These are phyloP conservation scores for Aspergillus versicolor DNA, from an alignment of 2,329 filamentous ascomycete species.

Conservation along the genomic window DNA sequence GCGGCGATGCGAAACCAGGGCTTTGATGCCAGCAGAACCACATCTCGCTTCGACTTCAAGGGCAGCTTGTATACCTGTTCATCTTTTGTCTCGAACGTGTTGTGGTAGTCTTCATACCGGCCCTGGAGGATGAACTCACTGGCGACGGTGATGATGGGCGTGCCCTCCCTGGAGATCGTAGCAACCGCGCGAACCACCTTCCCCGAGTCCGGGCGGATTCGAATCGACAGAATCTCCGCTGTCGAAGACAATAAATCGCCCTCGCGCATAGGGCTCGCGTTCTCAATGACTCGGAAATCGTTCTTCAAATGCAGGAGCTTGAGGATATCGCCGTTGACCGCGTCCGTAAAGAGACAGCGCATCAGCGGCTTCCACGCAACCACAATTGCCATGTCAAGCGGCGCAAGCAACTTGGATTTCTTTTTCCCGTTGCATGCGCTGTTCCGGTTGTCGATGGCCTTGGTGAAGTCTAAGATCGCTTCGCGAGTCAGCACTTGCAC, in stretches of 20 bases:
- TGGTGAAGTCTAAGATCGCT: not conserved
- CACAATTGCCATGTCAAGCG: constrained; percentile 99
- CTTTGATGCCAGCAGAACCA: constrained; percentile 80
- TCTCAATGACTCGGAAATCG: constrained; percentile 95
- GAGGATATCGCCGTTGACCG: constrained; percentile 91
- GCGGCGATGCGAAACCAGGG: constrained; percentile 94
- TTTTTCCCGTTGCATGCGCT: not conserved
- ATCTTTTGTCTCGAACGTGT: constrained; percentile 96
- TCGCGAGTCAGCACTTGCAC: not conserved
- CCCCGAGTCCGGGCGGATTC: constrained; percentile 93
- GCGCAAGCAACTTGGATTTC: constrained; percentile 55
- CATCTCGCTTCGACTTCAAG: constrained; percentile 71
- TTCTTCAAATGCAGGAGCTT: constrained; percentile 97
- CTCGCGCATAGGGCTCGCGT: constrained; percentile 93
- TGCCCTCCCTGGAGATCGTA: constrained; percentile 79
- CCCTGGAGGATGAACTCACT: constrained; percentile 98
- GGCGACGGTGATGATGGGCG: constrained; percentile 95
- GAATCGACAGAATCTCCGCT: constrained; percentile 89
- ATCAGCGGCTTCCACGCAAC: constrained; percentile 98
- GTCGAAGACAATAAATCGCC: constrained; percentile 90
- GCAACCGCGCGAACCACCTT: constrained; percentile 99
- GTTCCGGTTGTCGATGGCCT: not conserved
- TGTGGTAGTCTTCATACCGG: constrained; percentile 87
- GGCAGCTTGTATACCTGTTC: constrained; percentile 83
- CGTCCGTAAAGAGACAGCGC: constrained; percentile 96